phyloP scores from a whole-genome alignment of 1,284 basidiomycete species.

The Ganoderma multipileum region DNA sequence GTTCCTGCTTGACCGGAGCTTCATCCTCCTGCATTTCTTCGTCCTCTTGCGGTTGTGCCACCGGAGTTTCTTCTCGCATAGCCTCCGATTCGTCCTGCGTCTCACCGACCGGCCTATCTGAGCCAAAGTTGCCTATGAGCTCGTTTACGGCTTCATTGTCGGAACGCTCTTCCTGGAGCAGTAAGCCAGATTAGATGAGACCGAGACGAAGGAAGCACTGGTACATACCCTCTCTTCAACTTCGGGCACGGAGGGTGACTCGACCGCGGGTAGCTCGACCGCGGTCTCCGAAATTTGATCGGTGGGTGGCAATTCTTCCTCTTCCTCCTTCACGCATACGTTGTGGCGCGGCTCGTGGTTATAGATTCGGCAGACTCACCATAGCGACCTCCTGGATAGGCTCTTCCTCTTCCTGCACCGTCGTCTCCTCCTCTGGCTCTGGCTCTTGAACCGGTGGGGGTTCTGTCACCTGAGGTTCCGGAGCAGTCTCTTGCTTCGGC shows the following conservation, averaged over 20 bases:
- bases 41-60: slow-evolving; percentile 8
- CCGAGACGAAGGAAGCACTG: neutral
- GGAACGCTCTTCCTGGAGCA: slow-evolving; percentile 24
- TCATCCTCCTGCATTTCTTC: slow-evolving; percentile 26
- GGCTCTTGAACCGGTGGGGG: neutral
- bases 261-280: neutral
- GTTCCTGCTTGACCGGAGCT: slow-evolving; percentile 25
- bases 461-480: slow-evolving; percentile 7
- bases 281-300: neutral
- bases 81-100: slow-evolving; percentile 26
- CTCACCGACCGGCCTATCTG: slow-evolving; percentile 16
- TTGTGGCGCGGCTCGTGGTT: neutral
- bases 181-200: neutral
- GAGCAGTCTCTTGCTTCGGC: neutral
- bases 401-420: slow-evolving; percentile 5
- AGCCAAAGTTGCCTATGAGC: slow-evolving; percentile 24
- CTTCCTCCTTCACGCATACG: neutral
- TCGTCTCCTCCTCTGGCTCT: slow-evolving; percentile 4
- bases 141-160: slow-evolving; percentile 31
- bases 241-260: neutral
- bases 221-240: slow-evolving; percentile 20
- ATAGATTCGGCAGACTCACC: neutral
- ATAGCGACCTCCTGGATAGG: neutral
- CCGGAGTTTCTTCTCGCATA: neutral
- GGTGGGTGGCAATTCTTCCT: neutral